Base-by-base conservation (phyloP, 768 basidiomycete genomes). In the Leccinum uliginosum region DNA sequence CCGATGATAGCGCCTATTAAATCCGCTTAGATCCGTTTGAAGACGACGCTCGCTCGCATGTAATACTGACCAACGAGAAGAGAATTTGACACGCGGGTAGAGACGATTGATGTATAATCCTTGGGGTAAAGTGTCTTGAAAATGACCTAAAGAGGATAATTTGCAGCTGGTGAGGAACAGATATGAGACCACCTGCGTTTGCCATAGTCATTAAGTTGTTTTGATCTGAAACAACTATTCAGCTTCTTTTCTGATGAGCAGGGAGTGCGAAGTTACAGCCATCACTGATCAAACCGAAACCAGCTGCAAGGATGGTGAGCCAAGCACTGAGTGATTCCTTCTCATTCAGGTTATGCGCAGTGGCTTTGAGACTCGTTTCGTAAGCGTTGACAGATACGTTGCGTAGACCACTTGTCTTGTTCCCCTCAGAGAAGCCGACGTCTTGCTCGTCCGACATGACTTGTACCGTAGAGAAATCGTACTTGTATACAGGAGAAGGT, bases 121-220 rank as follows among this genome's bases (percentile, higher is more conserved):
- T 69, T 75, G 3, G 85, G 83, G 65, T 89, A 87, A 14, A 89
- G 71, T 58, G 73, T 72, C 67, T 80, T 83, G 74, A 87, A 85
- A 11, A 86, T 75, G 17, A 87, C 86, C 84, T 85, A 57, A 32
- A 51, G 53, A 24, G 59, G 30, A 59, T 38, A 48, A n/a, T 55
- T 40, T n/a, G 62, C 59, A 59, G 55, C 53, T 52, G 24, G 43
- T 4, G 9, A 50, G 14, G n/a, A 21, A 17, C 24, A 23, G 12
- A 47, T 23, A 15, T 52, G 52, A 50, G 35, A 30, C 43, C 43
- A 54, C 73, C 50, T 61, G 83, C 85, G 57, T 87, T 87, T 46
- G 79, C 67, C 83, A 86, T 82, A 0, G 85, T 85, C 84, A 86
- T 85, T 26, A 86, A 70, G 61, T 83, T 85, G 67, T 87, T 87